Percentiles rank a stretch among this genome's conserved stretches.
Conservation (phyloP, 176 grass and related monocot species). For the Carex scoparia region DNA sequence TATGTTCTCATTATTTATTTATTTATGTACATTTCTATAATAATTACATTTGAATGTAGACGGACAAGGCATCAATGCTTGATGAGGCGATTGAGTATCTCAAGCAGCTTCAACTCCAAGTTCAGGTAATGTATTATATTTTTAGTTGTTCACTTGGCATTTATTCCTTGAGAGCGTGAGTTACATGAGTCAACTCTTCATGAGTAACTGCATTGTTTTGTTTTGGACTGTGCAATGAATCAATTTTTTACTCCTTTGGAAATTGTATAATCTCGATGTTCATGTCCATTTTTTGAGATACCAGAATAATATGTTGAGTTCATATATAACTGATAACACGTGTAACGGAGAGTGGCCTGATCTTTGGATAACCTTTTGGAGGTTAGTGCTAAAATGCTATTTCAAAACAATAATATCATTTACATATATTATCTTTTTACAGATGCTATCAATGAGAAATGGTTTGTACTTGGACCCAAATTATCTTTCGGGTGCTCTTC, state of each 20-base stretch:
- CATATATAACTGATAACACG: not conserved
- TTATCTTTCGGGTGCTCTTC: constrained; percentile 62
- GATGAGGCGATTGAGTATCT: constrained; percentile 97
- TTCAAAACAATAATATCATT: not conserved
- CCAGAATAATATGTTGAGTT: not conserved
- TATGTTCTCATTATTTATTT: not conserved
- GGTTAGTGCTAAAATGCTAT: not conserved
- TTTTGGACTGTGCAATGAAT: not conserved
- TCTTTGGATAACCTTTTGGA: not conserved
- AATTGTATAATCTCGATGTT: not conserved
- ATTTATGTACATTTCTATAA: not conserved
- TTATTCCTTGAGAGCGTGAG: not conserved
- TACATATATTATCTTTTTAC: constrained; percentile 11
- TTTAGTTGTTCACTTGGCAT: not conserved
- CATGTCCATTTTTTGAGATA: constrained; percentile 2
- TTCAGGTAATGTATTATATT: constrained; percentile 55
- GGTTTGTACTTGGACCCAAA: constrained; percentile 73
- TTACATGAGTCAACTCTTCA: not conserved
- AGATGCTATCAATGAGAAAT: constrained; percentile 97
- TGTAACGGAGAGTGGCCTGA: not conserved
- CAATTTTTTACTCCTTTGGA: not conserved
- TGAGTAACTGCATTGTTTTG: not conserved
- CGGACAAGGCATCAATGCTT: constrained; percentile 97
- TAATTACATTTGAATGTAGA: constrained; percentile 34
- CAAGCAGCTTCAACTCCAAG: constrained; percentile 95